Conservation (phyloP, 179 eudicot species). For the Beta macrorhiza region DNA sequence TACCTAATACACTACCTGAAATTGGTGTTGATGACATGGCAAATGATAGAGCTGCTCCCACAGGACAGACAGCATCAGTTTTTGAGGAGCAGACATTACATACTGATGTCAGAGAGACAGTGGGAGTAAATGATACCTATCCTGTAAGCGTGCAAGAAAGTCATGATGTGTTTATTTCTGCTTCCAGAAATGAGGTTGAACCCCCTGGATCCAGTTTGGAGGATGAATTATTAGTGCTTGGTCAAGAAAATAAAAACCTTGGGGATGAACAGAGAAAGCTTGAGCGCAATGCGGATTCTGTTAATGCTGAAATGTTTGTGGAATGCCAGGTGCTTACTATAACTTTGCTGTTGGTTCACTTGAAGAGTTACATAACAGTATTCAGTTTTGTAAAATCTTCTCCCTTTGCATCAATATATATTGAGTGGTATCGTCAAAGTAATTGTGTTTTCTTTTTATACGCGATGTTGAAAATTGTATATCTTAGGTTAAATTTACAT, state of each 20-base stretch:
- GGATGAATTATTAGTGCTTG: slow-evolving; percentile 63
- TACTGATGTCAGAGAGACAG: slow-evolving; percentile 26
- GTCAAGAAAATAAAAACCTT: slow-evolving; percentile 53
- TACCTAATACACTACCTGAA: slow-evolving; percentile 24
- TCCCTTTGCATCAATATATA: not conserved
- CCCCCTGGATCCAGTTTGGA: slow-evolving; percentile 52
- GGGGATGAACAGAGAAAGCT: slow-evolving; percentile 78
- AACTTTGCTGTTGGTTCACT: not conserved
- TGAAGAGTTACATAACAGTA: not conserved
- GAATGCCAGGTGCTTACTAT: slow-evolving; percentile 81
- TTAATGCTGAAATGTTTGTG: slow-evolving; percentile 84
- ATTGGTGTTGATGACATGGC: slow-evolving; percentile 28
- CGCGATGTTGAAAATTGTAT: not conserved
- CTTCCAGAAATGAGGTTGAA: slow-evolving; percentile 32
- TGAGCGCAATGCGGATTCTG: slow-evolving; percentile 90
- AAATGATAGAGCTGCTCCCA: slow-evolving; percentile 18
- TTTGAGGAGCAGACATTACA: slow-evolving; percentile 31
- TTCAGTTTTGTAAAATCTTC: not conserved
- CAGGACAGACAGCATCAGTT: slow-evolving; percentile 24
- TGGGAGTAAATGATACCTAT: slow-evolving; percentile 27
- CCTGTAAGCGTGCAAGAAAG: slow-evolving; percentile 31
- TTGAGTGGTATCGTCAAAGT: too few relatives aligned
- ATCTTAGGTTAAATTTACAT: not conserved
- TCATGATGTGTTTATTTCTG: slow-evolving; percentile 26
- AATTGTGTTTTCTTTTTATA: not conserved